Conservation (phyloP, 352 stramenopile genomes). For the Pythium aphanidermatum region DNA sequence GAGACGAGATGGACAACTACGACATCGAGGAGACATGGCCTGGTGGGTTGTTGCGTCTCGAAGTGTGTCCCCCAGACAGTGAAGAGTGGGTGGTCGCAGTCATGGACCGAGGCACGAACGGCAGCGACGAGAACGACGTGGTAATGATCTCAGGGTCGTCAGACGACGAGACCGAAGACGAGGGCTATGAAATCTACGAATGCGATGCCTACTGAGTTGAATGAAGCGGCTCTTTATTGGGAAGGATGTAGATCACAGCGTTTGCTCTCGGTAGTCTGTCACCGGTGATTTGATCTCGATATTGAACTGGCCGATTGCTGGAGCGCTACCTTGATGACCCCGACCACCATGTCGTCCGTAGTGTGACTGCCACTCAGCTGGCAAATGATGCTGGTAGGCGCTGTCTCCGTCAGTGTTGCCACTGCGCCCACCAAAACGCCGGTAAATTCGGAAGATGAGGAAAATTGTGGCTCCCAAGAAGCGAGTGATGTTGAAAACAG, state of each 20-base stretch:
- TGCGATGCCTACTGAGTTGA: not conserved
- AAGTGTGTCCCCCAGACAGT: slow-evolving; percentile 6
- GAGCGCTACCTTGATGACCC: not conserved
- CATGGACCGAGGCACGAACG: not conserved
- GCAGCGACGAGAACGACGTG: slow-evolving; percentile 9
- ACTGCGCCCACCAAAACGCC: slow-evolving; percentile 15
- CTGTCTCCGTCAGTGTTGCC: not conserved
- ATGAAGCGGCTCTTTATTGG: too few species aligned
- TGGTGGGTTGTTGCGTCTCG: slow-evolving; percentile 4
- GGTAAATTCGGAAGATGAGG: slow-evolving; percentile 30
- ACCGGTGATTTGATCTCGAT: slow-evolving; percentile 13
- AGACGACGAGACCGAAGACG: slow-evolving; percentile 12
- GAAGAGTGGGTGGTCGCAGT: slow-evolving; percentile 12
- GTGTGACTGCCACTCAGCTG: slow-evolving; percentile 15
- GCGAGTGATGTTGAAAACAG: slow-evolving; percentile 37
- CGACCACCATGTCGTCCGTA: slow-evolving; percentile 6
- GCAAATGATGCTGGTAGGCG: slow-evolving; percentile 9
- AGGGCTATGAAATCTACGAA: not conserved
- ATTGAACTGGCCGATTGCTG: slow-evolving; percentile 1
- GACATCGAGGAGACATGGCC: slow-evolving; percentile 8
- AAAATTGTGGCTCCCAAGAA: slow-evolving; percentile 33
- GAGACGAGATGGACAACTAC: slow-evolving; percentile 10
- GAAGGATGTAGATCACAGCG: slow-evolving; percentile 5
- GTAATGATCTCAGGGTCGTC: slow-evolving; percentile 6
- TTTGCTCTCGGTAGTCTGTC: slow-evolving; percentile 14